Evolutionary conservation across 805 yeast genomes (phyloP).

Genomic region (Teunomyces kruisii): DNA sequence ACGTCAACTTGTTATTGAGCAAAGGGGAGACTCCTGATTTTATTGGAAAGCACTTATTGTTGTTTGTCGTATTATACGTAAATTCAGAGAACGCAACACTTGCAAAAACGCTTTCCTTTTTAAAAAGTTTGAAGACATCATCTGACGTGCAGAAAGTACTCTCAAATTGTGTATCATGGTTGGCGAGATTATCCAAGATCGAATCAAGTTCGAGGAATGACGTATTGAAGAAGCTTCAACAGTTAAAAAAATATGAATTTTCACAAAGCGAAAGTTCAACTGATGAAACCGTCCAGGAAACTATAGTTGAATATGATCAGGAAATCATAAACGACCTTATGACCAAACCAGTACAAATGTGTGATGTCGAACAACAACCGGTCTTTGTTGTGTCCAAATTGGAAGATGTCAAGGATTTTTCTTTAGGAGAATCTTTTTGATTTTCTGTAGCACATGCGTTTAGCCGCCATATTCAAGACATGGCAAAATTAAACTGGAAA

Average conservation of each 20-base stretch:
- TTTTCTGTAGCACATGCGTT: no score
- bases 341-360: background rate
- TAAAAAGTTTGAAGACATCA: slow-evolving; percentile 20
- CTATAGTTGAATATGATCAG: background rate
- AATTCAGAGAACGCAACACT: slow-evolving; percentile 15
- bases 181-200: slow-evolving; percentile 12
- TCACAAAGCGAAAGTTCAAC: background rate
- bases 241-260: background rate
- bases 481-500: background rate
- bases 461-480: background rate
- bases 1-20: slow-evolving; percentile 18
- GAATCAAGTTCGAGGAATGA: background rate
- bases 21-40: slow-evolving; percentile 28
- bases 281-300: background rate
- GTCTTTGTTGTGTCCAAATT: background rate
- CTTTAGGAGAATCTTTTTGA: background rate
- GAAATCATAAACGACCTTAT: background rate
- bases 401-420: background rate
- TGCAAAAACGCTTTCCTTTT: slow-evolving; percentile 14
- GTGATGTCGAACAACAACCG: background rate
- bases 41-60: slow-evolving; percentile 23
- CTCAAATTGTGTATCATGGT: slow-evolving; percentile 23
- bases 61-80: slow-evolving; percentile 20
- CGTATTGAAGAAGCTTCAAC: background rate
- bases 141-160: slow-evolving; percentile 15